Conservation (phyloP, 176 grass and related monocot genomes). For the Oryza glumipatula region DNA sequence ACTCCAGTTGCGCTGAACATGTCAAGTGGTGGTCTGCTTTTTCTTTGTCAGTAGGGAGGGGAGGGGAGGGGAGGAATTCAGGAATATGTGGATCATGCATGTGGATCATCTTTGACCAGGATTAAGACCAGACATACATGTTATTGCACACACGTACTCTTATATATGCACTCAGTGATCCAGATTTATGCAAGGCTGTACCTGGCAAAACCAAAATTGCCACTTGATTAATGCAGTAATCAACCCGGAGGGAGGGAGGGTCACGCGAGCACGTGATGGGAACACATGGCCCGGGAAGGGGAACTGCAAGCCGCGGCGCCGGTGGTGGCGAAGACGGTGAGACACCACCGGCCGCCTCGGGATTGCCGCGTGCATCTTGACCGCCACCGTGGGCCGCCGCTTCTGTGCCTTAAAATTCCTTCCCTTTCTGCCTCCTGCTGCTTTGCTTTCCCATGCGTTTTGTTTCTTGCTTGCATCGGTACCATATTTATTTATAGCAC, state of each 20-base stretch:
- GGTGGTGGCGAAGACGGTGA: not conserved
- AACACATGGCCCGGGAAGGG: not conserved
- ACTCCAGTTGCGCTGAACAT: not conserved
- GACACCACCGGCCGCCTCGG: not conserved
- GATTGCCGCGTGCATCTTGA: not conserved
- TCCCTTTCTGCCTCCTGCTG: not conserved
- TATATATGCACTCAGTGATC: not conserved
- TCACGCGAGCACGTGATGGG: constrained; percentile 22
- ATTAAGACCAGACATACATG: not conserved
- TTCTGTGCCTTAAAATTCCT: not conserved
- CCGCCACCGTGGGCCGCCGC: not conserved
- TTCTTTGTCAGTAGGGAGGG: not conserved
- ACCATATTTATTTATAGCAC: not conserved
- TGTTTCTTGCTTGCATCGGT: not conserved
- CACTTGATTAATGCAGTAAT: not conserved
- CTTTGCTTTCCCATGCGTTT: not conserved
- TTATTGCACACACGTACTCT: not conserved
- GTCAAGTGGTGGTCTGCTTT: not conserved
- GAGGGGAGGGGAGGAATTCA: too few species aligned
- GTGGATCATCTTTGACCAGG: constrained; percentile 42
- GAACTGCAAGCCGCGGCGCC: too few species aligned
- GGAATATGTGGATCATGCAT: not conserved
- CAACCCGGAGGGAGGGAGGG: not conserved
- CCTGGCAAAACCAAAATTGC: not conserved
- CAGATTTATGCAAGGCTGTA: constrained; percentile 13